Base-by-base conservation (phyloP, 2,329 filamentous ascomycete species). In the Talaromyces amestolkiae region DNA sequence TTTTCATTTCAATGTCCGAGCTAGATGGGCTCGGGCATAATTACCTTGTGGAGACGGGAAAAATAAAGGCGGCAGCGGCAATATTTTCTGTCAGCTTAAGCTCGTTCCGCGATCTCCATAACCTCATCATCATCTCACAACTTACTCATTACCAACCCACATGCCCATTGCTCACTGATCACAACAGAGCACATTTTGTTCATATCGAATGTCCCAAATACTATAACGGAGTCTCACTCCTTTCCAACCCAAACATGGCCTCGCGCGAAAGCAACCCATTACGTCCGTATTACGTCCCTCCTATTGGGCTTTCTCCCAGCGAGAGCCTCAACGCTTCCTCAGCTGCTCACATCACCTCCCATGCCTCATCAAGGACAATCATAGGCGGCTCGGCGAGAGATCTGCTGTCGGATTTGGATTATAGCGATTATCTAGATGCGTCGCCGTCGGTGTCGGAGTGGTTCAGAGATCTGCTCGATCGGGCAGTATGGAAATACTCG, bases 401-500 rank as follows among this genome's bases (percentile, higher is more conserved):
- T 76, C 89, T 96, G 67, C 88, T 97, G 68, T 89, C 90, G 61
- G 94, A 98, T 75, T 84, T 98, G 69, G 94, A 98, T 80, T 97
- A 96, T 82, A 90, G 91, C 70, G 91, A 93, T 70, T 96, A 96
- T 76, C 82, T 96, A 24, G 92, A 96, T 65, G 82, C 86, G 24
- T 91, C 90, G 33, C 91, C 91, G 0, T 91, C 91, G 0, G 85
- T 88, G 33, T 84, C 92, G 11, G 89, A 91, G 70, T 90, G 90
- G 69, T 83, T 90, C 51, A 91, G 90, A 75, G 89, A 90, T 68
- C 81, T 96, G 67, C 75, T 97, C 58, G 93, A 98, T 75, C 89
- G 93, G 76, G 87, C 95, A 69, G 76, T 96, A 77, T 96, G 93
- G 89, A 94, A 95, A 75, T 99, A 99, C 80, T 90, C 89, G 15